Base-by-base conservation (phyloP, 179 eudicot species). In the Beta lomatogona region DNA sequence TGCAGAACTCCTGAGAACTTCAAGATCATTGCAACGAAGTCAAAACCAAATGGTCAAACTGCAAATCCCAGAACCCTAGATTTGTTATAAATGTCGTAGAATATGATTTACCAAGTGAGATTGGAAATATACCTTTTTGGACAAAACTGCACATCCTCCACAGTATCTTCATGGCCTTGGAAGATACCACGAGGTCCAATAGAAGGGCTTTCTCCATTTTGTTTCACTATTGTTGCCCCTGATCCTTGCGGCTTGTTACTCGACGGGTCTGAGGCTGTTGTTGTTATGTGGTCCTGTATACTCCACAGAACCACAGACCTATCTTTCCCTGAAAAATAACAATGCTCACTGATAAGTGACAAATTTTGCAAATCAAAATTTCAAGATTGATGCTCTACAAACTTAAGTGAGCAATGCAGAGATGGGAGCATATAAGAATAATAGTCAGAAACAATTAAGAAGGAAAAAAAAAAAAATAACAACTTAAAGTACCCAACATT, bases 71-170 rank as follows among this genome's bases (percentile, higher is more conserved):
- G n/a, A 76, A 13, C 15, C 3, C 63, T 53, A 53, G 9, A 76
- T 53, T n/a, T 15, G 6, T 10, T 22, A 50, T 1, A 48, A 1
- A 52, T 22, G 44, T 41, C 16, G 1, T 18, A 54, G 14, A 83
- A 73, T 10, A 61, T 7, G 25, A 59, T 19, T 44, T 1, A 46
- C 28, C 45, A 58, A 9, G 18, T 13, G 6, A 70, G 22, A 59
- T 60, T 45, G 16, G 25, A 31, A 71, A 71, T 15, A 12, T 86
- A 97, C 99, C 97, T 97, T 80, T 93, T 91, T 52, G 98, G 99
- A 84, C 97, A 94, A 82, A 97, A 97, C 81, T 97, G 98, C 71
- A 97, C 99, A 89, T 97, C 99, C 84, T 97, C 98, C 61, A 97
- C 99, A 78, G 99, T 97, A 83, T 93, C 97, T 14, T 85, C 88